These are phyloP conservation scores for Sporothrix schenckii DNA, from an alignment of 2,329 filamentous ascomycete species.

Conservation along the genomic window DNA sequence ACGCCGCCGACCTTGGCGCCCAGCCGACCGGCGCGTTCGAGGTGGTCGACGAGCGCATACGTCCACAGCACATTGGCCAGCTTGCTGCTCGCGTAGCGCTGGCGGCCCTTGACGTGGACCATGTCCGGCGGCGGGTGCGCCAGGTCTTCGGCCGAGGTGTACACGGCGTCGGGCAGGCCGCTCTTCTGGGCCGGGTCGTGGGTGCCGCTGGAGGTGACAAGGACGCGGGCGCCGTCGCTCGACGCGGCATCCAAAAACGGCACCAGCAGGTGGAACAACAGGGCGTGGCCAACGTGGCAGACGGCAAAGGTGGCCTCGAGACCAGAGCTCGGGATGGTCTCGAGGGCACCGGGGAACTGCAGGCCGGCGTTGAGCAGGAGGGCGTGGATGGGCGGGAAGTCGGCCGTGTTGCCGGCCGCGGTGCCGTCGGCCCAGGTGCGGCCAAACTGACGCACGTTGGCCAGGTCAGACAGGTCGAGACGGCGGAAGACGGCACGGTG, in stretches of 20 bases:
- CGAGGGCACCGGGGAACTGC: constrained; percentile 28
- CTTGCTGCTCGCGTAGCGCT: constrained; percentile 33
- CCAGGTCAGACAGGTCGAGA: constrained; percentile 28
- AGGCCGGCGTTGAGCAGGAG: constrained; percentile 27
- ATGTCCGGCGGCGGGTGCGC: constrained; percentile 28
- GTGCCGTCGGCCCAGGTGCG: constrained; percentile 10
- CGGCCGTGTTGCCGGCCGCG: neutral
- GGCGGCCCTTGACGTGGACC: constrained; percentile 25
- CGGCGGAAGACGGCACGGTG: constrained; percentile 20
- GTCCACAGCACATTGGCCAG: constrained; percentile 45
- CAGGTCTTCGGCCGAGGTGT: constrained; percentile 30
- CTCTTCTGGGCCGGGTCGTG: constrained; percentile 52
- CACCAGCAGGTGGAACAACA: constrained; percentile 49
- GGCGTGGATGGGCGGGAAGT: constrained; percentile 18
- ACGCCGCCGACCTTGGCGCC: neutral
- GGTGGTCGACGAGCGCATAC: constrained; percentile 46
- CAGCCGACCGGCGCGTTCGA: constrained; percentile 37
- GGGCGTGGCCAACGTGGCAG: constrained; percentile 52
- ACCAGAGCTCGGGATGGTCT: constrained; percentile 36
- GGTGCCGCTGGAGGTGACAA: constrained; percentile 50
- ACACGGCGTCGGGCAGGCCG: constrained; percentile 47
- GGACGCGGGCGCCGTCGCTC: constrained; percentile 44
- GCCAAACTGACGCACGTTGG: constrained; percentile 28
- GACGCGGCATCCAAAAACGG: constrained; percentile 42
- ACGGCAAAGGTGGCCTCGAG: constrained; percentile 55